Conservation (phyloP, 2,329 filamentous ascomycete species). For the Aciculosporium take region DNA sequence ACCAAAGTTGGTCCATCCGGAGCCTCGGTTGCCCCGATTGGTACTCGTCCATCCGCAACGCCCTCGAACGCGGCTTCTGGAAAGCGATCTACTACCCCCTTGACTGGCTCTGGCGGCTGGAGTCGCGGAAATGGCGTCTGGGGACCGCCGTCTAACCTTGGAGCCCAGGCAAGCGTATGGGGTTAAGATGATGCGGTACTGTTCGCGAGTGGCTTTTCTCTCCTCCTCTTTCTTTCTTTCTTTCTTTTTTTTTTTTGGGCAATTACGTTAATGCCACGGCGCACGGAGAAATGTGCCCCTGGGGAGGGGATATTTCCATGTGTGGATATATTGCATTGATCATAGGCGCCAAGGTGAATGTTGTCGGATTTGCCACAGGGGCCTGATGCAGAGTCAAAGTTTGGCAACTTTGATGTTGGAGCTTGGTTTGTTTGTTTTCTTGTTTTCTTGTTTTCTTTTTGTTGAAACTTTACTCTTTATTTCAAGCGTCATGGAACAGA, state of each 20-base stretch:
- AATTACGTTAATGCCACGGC: not conserved
- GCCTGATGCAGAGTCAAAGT: constrained; percentile 1
- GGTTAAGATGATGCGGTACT: constrained; percentile 37
- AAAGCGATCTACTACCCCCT: constrained; percentile 78
- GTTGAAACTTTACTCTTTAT: constrained; percentile 4
- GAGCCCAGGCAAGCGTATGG: constrained; percentile 89
- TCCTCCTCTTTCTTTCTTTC: too few relatives aligned
- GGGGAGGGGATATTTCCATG: not conserved
- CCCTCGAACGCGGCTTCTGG: constrained; percentile 34
- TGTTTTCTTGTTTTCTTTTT: constrained; percentile 6
- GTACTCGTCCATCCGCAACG: constrained; percentile 62
- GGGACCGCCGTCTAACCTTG: constrained; percentile 68
- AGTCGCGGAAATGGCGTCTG: constrained; percentile 69
- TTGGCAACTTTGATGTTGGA: constrained; percentile 12
- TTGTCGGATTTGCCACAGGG: constrained; percentile 3
- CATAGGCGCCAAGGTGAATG: constrained; percentile 5
- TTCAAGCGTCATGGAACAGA: constrained; percentile 4
- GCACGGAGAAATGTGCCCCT: not conserved
- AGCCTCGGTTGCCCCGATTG: constrained; percentile 74
- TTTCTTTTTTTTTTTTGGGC: not conserved
- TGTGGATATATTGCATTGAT: constrained; percentile 1
- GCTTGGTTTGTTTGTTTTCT: constrained; percentile 2
- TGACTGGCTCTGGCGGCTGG: constrained; percentile 82
- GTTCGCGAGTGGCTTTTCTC: not conserved
- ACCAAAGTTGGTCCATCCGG: constrained; percentile 40